Evolutionary conservation across 371 early-diverging fungal genomes (phyloP).

Genomic region (Saksenaea vasiformis): DNA sequence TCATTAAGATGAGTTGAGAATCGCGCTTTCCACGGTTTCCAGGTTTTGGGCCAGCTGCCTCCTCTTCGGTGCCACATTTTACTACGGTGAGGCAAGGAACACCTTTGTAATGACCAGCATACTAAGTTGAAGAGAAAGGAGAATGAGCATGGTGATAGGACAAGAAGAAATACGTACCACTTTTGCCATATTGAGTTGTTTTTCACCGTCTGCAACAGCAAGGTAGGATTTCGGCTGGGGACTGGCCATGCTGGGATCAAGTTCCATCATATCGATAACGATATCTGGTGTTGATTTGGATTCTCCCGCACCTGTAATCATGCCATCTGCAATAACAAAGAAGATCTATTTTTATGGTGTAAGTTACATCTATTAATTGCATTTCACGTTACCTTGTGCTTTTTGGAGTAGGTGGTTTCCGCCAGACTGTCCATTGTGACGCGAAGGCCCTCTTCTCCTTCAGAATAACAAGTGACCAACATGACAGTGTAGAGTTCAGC

Average conservation of each 20-base stretch:
- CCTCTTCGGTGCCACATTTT: conserved; percentile 87
- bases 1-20: conserved; percentile 95
- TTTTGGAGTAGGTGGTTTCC: conserved; percentile 60
- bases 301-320: conserved; percentile 52
- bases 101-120: conserved; percentile 89
- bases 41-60: conserved; percentile 66
- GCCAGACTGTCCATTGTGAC: conserved; percentile 86
- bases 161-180: conserved; percentile 44
- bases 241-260: conserved; percentile 55
- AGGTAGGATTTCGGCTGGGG: conserved; percentile 78
- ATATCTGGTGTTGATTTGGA: conserved; percentile 72
- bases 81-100: conserved; percentile 89
- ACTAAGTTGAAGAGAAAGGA: conserved; percentile 26
- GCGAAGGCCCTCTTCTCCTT: conserved; percentile 75
- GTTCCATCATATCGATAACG: conserved; percentile 68
- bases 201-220: conserved; percentile 91
- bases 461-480: conserved; percentile 79
- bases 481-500: conserved; percentile 56
- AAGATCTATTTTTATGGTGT: conserved; percentile 38
- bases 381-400: conserved; percentile 45
- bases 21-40: conserved; percentile 99
- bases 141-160: neutral
- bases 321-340: conserved; percentile 51
- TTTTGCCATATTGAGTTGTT: conserved; percentile 93
- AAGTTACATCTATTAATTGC: conserved; percentile 1